phyloP scores from a whole-genome alignment of 805 yeast species.

The Nakazawaea ambrosiae region DNA sequence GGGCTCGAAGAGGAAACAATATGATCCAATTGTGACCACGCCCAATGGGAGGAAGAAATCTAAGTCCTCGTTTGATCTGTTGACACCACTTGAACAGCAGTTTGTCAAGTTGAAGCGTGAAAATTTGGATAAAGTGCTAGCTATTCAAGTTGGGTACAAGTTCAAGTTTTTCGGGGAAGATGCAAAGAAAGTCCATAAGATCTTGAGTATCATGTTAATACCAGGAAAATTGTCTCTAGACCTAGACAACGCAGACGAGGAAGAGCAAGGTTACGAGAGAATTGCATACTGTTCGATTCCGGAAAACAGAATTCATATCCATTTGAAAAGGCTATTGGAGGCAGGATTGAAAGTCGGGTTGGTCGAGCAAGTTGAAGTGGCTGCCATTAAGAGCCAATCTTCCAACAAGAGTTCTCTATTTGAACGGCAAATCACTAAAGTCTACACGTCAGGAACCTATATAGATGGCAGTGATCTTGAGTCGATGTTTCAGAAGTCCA shows the following conservation, averaged over 20 bases:
- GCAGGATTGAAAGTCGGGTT: slow-evolving; percentile 80
- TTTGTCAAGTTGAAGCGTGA: slow-evolving; percentile 54
- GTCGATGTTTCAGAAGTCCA: slow-evolving; percentile 20
- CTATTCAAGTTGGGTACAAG: slow-evolving; percentile 89
- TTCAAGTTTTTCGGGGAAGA: slow-evolving; percentile 83
- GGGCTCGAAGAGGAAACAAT: not conserved
- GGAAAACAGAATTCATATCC: slow-evolving; percentile 63
- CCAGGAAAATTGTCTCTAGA: slow-evolving; percentile 60
- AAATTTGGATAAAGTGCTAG: slow-evolving; percentile 62
- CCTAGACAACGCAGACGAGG: slow-evolving; percentile 44
- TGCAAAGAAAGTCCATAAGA: slow-evolving; percentile 61
- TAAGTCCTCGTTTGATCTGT: slow-evolving; percentile 12
- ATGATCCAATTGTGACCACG: not conserved
- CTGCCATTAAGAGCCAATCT: slow-evolving; percentile 55
- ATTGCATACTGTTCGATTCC: slow-evolving; percentile 88
- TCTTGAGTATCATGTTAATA: slow-evolving; percentile 63
- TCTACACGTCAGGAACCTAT: slow-evolving; percentile 81
- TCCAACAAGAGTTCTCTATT: slow-evolving; percentile 53
- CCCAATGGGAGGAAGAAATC: slow-evolving; percentile 9
- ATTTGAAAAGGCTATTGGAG: slow-evolving; percentile 64
- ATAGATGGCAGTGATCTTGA: slow-evolving; percentile 46
- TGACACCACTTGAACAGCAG: slow-evolving; percentile 81
- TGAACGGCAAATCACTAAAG: slow-evolving; percentile 58
- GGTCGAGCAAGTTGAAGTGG: slow-evolving; percentile 78
- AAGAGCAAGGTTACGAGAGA: slow-evolving; percentile 32